phyloP scores from a whole-genome alignment of 148 eudicot species.

The Arctostaphylos glauca region DNA sequence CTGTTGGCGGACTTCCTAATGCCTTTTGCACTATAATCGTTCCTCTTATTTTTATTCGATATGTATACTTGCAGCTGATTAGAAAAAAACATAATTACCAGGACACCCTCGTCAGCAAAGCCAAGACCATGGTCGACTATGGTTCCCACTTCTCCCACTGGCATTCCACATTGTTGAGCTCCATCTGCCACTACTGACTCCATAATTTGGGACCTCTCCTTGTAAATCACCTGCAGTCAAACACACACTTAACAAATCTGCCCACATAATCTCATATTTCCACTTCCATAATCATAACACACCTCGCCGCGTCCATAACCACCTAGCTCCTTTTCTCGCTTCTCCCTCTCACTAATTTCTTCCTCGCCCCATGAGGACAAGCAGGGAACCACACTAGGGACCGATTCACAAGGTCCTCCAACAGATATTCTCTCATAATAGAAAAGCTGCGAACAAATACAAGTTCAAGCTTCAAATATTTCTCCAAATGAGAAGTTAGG shows the following conservation, averaged over 20 bases:
- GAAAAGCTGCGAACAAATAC: slow-evolving; percentile 25
- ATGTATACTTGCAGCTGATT: background rate
- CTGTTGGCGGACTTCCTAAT: background rate
- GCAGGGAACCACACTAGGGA: slow-evolving; percentile 34
- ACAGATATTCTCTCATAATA: slow-evolving; percentile 48
- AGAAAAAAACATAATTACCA: slow-evolving; percentile 16
- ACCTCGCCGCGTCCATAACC: slow-evolving; percentile 51
- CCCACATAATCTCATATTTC: background rate
- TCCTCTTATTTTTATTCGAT: too few species aligned
- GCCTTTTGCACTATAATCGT: background rate
- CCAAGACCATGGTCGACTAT: slow-evolving; percentile 19
- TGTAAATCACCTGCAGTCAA: slow-evolving; percentile 33
- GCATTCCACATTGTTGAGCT: slow-evolving; percentile 16
- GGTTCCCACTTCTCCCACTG: slow-evolving; percentile 18
- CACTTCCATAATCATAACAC: background rate
- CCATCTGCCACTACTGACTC: slow-evolving; percentile 22
- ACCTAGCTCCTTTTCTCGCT: slow-evolving; percentile 44
- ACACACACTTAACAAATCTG: background rate
- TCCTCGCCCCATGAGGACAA: slow-evolving; percentile 45
- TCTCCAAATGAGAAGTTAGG: background rate
- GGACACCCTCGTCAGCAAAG: slow-evolving; percentile 19
- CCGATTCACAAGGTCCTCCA: slow-evolving; percentile 27
- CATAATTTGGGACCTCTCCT: slow-evolving; percentile 36
- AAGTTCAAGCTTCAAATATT: background rate
- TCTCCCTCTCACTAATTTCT: slow-evolving; percentile 46